Base-by-base conservation (phyloP, 1,284 basidiomycete species). In the Stereum hirsutum region DNA sequence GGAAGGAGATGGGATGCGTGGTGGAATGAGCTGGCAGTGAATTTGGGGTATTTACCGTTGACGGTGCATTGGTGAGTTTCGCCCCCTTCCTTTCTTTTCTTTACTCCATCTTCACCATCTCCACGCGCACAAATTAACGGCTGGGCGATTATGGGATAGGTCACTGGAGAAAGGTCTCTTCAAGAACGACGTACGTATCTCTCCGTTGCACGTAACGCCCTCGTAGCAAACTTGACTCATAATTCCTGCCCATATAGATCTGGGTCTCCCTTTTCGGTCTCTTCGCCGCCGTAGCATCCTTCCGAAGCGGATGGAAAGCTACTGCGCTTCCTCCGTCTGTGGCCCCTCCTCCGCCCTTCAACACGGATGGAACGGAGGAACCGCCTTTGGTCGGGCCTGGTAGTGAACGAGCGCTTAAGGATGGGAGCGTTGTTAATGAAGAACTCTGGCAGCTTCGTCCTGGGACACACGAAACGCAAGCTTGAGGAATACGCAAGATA, bases 51-150 rank as follows among this genome's bases (percentile, higher is more conserved):
- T 57, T 62, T 91, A 31, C 90, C 89, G 3, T 61, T 89, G 44
- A 87, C 89, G 4, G 60, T 90, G 40, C 90, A 93, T 58, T 92
- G 88, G 89, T 88, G 50, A 47, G 74, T 64, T 3, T 10, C 20
- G 20, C 21, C 7, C 14, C 39, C 8, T 27, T 17, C n/a, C 28
- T 41, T 35, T 15, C 12, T n/a, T 30, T 41, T 43, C 39, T 39
- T 6, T 42, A 36, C 23, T 38, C 27, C n/a, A 12, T 25, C 14
- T 15, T 26, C 45, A 25, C 25, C 41, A n/a, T 11, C 26, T 42
- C 37, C 14, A 24, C 15, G n/a, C n/a, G n/a, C n/a, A n/a, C n/a
- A n/a, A n/a, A n/a, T n/a, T n/a, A n/a, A n/a, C n/a, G n/a, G n/a
- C n/a, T n/a, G n/a, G n/a, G n/a, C n/a, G n/a, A n/a, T 24, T 47